These are phyloP conservation scores for Lentinula sp. DNA, from an alignment of 768 basidiomycete genomes.

Conservation along the genomic window DNA sequence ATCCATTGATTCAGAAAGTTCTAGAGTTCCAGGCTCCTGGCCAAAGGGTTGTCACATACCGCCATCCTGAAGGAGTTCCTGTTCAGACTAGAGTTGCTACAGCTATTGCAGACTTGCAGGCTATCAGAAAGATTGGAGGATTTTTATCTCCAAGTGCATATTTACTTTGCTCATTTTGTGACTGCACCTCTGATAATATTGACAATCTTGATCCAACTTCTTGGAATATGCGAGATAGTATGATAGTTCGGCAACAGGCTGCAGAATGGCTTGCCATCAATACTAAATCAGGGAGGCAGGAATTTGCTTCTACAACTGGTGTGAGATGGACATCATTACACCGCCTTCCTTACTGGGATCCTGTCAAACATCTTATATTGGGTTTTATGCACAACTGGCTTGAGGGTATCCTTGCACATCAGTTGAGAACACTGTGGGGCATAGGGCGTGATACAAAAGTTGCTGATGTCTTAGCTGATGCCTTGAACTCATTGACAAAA, in stretches of 20 bases:
- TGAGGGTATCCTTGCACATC: conserved; percentile 11
- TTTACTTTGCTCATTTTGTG: conserved; percentile 21
- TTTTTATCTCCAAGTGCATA: conserved; percentile 11
- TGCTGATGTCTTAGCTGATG: neutral
- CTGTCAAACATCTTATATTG: conserved; percentile 11
- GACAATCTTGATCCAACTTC: conserved; percentile 13
- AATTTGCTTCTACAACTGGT: conserved; percentile 13
- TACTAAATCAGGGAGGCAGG: conserved; percentile 10
- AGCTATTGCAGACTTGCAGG: conserved; percentile 19
- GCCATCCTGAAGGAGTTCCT: conserved; percentile 10
- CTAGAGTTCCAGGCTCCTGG: conserved; percentile 11
- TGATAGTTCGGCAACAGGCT: conserved; percentile 14
- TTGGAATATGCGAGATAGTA: conserved; percentile 13
- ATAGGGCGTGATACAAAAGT: conserved; percentile 11
- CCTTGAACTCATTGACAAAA: neutral
- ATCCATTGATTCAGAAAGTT: conserved; percentile 10
- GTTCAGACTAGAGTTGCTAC: conserved; percentile 13
- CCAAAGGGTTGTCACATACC: conserved; percentile 7
- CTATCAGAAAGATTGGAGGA: conserved; percentile 16
- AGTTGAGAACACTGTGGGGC: conserved; percentile 13
- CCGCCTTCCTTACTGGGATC: conserved; percentile 12
- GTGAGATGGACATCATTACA: conserved; percentile 22
- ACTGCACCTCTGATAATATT: conserved; percentile 6
- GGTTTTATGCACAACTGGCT: conserved; percentile 16
- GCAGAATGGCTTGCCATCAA: conserved; percentile 9